These are phyloP conservation scores for Kodamaea ohmeri DNA, from an alignment of 1,139 yeast species.

Conservation along the genomic window DNA sequence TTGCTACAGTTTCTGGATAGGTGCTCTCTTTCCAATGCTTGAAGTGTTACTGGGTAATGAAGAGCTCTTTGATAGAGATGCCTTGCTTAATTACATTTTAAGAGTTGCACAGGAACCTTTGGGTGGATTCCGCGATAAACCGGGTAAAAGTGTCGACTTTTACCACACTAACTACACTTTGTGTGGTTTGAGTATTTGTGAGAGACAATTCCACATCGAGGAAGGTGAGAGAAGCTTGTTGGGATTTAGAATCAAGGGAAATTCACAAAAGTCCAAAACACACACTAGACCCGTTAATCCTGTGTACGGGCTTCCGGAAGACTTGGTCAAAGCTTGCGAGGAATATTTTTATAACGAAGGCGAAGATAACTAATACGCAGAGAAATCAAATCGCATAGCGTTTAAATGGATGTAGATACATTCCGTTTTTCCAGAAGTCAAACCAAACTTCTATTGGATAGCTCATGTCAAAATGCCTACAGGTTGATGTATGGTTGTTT, in stretches of 20 bases:
- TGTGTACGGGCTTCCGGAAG: conserved; percentile 58
- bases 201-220: conserved; percentile 24
- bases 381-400: too few relatives aligned
- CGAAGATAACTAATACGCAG: too few relatives aligned
- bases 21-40: conserved; percentile 66
- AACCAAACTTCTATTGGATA: too few relatives aligned
- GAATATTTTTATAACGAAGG: conserved; percentile 11
- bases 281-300: conserved; percentile 50
- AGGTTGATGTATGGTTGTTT: too few relatives aligned
- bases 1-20: conserved; percentile 96
- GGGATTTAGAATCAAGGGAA: conserved; percentile 17
- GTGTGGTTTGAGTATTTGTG: conserved; percentile 72
- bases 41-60: conserved; percentile 43
- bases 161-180: conserved; percentile 89
- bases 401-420: too few relatives aligned
- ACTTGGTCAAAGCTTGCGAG: conserved; percentile 21
- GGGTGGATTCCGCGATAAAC: conserved; percentile 90
- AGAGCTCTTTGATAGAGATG: conserved; percentile 44
- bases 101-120: conserved; percentile 65
- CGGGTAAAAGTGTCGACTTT: conserved; percentile 75
- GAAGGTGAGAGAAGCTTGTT: conserved; percentile 8
- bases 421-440: too few relatives aligned
- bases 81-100: conserved; percentile 63
- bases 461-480: too few relatives aligned
- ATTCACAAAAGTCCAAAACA: neutral